phyloP scores from a whole-genome alignment of 306 rosid genomes.

The Trifolium subterraneum region DNA sequence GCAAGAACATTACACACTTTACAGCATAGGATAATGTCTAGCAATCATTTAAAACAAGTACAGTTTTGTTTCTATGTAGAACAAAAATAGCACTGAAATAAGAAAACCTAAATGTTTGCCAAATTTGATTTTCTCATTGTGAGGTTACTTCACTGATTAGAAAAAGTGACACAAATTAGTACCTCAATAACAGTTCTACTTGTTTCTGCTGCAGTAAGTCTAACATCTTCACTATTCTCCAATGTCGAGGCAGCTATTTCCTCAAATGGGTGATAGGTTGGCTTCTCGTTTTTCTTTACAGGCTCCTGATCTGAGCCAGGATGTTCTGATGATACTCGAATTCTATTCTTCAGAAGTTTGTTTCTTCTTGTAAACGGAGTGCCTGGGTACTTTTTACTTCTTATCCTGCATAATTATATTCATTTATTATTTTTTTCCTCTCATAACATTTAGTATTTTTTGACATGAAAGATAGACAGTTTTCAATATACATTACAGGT shows the following conservation, averaged over 20 bases:
- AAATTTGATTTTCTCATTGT: constrained; percentile 24
- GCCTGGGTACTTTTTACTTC: constrained; percentile 49
- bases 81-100: constrained; percentile 25
- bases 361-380: constrained; percentile 55
- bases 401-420: constrained; percentile 56
- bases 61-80: background rate
- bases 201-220: constrained; percentile 79
- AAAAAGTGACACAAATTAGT: constrained; percentile 36
- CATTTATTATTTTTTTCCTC: constrained; percentile 15
- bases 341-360: constrained; percentile 56
- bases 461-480: constrained; percentile 32
- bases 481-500: constrained; percentile 3
- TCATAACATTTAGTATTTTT: background rate
- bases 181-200: constrained; percentile 93
- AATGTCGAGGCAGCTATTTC: constrained; percentile 59
- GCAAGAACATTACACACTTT: constrained; percentile 18
- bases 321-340: constrained; percentile 66
- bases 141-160: constrained; percentile 23
- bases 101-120: constrained; percentile 28
- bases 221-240: constrained; percentile 63
- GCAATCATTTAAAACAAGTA: constrained; percentile 33
- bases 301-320: constrained; percentile 81
- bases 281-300: constrained; percentile 60
- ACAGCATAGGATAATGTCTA: constrained; percentile 27
- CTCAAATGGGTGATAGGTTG: constrained; percentile 91